Base-by-base conservation (phyloP, 164 flowering plant species). In the Dillenia turbinata region DNA sequence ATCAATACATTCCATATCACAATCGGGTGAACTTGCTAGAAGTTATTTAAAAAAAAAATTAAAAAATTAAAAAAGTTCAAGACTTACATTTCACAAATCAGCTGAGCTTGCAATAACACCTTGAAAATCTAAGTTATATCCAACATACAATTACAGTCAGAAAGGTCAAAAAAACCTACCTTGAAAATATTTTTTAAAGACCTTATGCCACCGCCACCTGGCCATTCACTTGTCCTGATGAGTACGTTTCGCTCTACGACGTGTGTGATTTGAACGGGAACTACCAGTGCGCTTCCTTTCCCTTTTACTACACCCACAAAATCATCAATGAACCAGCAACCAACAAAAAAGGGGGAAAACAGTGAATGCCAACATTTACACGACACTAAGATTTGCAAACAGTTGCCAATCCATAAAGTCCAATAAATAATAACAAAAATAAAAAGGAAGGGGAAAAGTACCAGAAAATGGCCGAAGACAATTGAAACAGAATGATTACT, bases 181-280 rank as follows among this genome's bases (percentile, higher is more conserved):
- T 65, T 17, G 44, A 51, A 46, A 10, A 12, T 17, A 12, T 52
- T 6, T 46, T 47, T 49, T 69, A 16, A 55, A 69, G 26, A 14
- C 56, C 14, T 54, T 22, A 44, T 22, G 13, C 11, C 47, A 54
- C 40, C 22, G 16, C 51, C 51, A 13, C 19, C 16, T 50, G 26
- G 9, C 56, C 43, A 22, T 66, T 66, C 56, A 70, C 63, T 71
- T 73, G 48, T 76, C 77, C 26, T 72, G 45, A 69, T 73, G 78
- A 26, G 60, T 70, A 43, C 82, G 74, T 58, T 79, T 79, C 33
- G 66, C 71, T 76, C 78, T 85, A 24, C 89, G 87, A 61, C 88
- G 96, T 53, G 75, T 51, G 52, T 85, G 85, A 69, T 64, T 59
- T 64, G 76, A 12, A 61, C 75, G 45, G 56, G 71, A 59, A 71